Percentiles rank a stretch among this genome's conserved stretches.
Evolutionary conservation across 2,329 filamentous ascomycete species (phyloP).

Genomic region (Penicillium polonicum): DNA sequence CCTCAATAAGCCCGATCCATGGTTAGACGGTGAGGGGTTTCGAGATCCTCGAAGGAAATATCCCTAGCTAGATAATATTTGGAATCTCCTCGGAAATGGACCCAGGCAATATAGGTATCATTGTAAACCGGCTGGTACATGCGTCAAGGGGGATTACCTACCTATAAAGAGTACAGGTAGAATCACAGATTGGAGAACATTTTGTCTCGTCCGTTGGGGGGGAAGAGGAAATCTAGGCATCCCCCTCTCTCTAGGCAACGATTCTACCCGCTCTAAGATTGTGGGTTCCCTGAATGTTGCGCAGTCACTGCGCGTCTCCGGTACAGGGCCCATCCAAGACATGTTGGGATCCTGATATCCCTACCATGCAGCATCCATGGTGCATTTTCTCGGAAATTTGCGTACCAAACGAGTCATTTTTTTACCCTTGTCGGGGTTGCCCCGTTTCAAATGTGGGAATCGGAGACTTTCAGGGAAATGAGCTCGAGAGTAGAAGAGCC

Average conservation of each 20-base stretch:
- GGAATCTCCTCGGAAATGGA: background rate
- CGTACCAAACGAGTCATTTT: constrained; percentile 1
- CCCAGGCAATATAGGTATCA: background rate
- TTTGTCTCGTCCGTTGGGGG: constrained; percentile 7
- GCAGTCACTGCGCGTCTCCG: constrained; percentile 11
- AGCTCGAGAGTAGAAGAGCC: background rate
- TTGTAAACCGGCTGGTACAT: background rate
- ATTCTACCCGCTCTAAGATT: background rate
- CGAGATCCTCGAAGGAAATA: no score
- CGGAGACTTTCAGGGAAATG: background rate
- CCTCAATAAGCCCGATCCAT: constrained; percentile 5
- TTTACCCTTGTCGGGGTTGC: background rate
- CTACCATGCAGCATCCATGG: background rate
- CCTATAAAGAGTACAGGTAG: background rate
- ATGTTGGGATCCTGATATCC: background rate
- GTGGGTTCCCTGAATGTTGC: constrained; percentile 6
- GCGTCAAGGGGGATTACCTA: background rate
- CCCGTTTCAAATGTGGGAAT: constrained; percentile 1
- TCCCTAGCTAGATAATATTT: no score
- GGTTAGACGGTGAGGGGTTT: background rate
- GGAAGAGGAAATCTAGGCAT: constrained; percentile 1
- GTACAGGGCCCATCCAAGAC: constrained; percentile 6
- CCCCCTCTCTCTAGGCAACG: constrained; percentile 6
- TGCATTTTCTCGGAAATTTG: background rate
- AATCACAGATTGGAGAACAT: background rate